These are phyloP conservation scores for Boletus huronensis DNA, from an alignment of 768 basidiomycete genomes.

Conservation along the genomic window DNA sequence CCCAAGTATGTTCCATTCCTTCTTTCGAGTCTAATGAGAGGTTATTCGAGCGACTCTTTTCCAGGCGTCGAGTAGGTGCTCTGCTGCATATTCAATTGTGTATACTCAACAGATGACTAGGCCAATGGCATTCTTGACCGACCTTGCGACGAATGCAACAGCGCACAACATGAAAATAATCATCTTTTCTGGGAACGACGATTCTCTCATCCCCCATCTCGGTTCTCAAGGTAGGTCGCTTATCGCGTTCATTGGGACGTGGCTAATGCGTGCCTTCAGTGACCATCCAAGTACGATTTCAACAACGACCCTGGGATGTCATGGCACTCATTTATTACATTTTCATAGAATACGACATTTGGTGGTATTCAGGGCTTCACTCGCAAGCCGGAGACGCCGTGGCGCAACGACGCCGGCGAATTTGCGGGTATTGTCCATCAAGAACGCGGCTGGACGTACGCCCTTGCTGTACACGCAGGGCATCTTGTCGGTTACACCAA, in stretches of 20 bases:
- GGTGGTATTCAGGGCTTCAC: conserved; percentile 76
- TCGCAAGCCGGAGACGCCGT: conserved; percentile 62
- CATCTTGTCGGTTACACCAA: conserved; percentile 38
- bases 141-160: conserved; percentile 64
- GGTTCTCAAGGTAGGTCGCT: conserved; percentile 54
- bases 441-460: conserved; percentile 59
- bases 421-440: conserved; percentile 71
- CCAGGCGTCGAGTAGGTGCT: conserved; percentile 34
- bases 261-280: conserved; percentile 35
- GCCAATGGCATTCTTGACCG: conserved; percentile 60
- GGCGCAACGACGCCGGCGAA: conserved; percentile 55
- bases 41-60: background rate
- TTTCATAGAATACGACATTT: conserved; percentile 67
- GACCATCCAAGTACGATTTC: conserved; percentile 47
- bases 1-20: conserved; percentile 29
- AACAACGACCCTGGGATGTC: background rate
- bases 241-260: background rate
- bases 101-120: conserved; percentile 31
- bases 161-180: conserved; percentile 49
- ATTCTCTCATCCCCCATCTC: conserved; percentile 59
- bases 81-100: background rate
- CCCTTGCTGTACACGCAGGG: conserved; percentile 36
- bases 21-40: background rate
- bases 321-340: background rate
- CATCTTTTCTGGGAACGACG: conserved; percentile 67